Conservation (phyloP, 1,284 basidiomycete species). For the Ustilago tritici region DNA sequence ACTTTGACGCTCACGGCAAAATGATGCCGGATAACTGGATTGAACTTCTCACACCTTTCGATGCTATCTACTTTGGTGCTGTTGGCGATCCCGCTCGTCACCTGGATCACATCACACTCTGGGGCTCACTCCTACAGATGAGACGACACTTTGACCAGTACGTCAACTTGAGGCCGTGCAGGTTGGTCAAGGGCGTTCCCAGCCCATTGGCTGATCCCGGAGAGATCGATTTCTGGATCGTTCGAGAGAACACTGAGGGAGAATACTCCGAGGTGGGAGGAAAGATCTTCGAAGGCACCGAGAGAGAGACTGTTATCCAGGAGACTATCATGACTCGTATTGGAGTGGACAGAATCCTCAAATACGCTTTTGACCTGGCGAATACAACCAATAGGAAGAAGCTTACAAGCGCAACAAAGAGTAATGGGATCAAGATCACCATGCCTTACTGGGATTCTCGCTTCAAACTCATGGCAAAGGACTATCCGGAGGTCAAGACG, state of each 20-base stretch:
- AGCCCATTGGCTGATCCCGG: conserved; percentile 71
- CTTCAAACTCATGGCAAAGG: conserved; percentile 73
- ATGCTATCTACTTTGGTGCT: conserved; percentile 72
- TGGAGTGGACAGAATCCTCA: conserved; percentile 74
- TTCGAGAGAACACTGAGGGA: conserved; percentile 75
- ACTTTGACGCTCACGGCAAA: conserved; percentile 68
- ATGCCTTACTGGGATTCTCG: conserved; percentile 69
- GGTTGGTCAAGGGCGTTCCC: conserved; percentile 73
- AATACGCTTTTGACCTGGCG: conserved; percentile 75
- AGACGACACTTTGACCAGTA: conserved; percentile 75
- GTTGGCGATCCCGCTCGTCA: conserved; percentile 69
- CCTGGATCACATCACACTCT: conserved; percentile 41
- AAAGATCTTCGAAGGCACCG: conserved; percentile 70
- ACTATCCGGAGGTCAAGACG: conserved; percentile 73
- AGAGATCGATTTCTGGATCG: conserved; percentile 74
- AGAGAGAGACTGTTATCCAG: conserved; percentile 70
- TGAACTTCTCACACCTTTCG: conserved; percentile 65
- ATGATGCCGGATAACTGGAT: conserved; percentile 71
- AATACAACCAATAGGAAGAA: conserved; percentile 73
- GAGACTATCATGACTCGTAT: conserved; percentile 73
- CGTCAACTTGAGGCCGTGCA: conserved; percentile 74
- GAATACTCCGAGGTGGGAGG: conserved; percentile 75
- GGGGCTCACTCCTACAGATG: conserved; percentile 69
- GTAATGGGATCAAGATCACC: conserved; percentile 62
- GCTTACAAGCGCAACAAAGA: conserved; percentile 73